phyloP scores from a whole-genome alignment of 495 filamentous ascomycete genomes.

The Thozetella sp. region DNA sequence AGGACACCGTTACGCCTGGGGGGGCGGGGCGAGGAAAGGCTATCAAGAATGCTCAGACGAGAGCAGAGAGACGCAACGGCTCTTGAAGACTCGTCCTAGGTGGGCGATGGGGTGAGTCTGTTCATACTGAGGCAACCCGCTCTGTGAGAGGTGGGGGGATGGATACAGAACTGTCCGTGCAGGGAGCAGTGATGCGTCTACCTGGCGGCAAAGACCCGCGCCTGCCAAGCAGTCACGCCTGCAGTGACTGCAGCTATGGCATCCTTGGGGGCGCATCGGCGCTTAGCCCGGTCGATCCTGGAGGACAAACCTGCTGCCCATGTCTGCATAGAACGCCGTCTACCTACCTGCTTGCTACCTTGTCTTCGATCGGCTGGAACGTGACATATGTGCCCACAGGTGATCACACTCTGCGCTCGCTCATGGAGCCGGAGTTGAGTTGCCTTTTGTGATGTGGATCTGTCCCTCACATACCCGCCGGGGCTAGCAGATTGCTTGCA shows the following conservation, averaged over 20 bases:
- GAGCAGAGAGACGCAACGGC: too few species aligned
- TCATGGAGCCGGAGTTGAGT: background rate
- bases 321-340: background rate
- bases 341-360: too few species aligned
- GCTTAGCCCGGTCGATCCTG: background rate
- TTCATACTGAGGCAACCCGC: too few species aligned
- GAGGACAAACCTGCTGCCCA: background rate
- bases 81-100: too few species aligned
- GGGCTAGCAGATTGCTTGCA: slow-evolving; percentile 36
- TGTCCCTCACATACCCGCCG: slow-evolving; percentile 37
- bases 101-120: too few species aligned
- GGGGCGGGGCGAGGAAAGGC: too few species aligned
- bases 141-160: background rate
- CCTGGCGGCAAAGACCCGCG: background rate
- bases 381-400: background rate
- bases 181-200: background rate
- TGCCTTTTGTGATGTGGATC: slow-evolving; percentile 18
- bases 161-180: background rate
- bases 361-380: background rate
- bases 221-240: background rate
- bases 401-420: slow-evolving; percentile 5
- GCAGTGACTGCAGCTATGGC: background rate
- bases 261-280: background rate
- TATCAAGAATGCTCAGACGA: too few species aligned
- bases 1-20: too few species aligned